phyloP scores from a whole-genome alignment of 306 rosid species.

The Cercis canadensis region DNA sequence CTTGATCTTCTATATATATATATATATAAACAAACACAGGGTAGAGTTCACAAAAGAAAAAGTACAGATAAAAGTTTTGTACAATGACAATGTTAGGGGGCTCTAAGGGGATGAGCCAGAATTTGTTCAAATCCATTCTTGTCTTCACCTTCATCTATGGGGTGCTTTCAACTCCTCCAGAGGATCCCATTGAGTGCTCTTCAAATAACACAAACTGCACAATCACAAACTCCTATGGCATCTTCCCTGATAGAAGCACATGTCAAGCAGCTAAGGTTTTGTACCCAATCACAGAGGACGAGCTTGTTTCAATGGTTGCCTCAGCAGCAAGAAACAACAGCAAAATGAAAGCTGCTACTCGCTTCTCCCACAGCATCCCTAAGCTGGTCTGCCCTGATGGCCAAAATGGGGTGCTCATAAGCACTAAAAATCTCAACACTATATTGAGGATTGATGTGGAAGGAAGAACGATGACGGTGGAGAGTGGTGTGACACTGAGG shows the following conservation, averaged over 20 bases:
- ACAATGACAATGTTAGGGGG: conserved; percentile 4
- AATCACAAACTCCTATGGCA: conserved; percentile 58
- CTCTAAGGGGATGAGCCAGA: background rate
- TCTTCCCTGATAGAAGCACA: conserved; percentile 50
- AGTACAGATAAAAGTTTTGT: background rate
- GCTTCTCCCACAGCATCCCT: conserved; percentile 57
- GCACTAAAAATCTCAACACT: conserved; percentile 50
- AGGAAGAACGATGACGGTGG: conserved; percentile 45
- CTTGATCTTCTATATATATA: too few relatives aligned
- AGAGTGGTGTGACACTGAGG: conserved; percentile 53
- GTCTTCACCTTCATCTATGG: conserved; percentile 23
- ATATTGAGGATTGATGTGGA: conserved; percentile 35
- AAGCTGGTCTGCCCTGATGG: conserved; percentile 54
- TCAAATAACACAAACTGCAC: conserved; percentile 44
- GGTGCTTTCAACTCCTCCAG: conserved; percentile 42
- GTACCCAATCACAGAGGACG: conserved; percentile 49
- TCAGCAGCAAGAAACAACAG: conserved; percentile 30
- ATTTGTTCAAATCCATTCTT: background rate
- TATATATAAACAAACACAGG: too few relatives aligned
- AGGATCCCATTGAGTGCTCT: conserved; percentile 50
- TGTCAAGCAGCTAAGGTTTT: conserved; percentile 42
- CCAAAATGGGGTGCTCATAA: conserved; percentile 52
- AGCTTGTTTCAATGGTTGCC: conserved; percentile 44
- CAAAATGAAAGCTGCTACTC: conserved; percentile 53
- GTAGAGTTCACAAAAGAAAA: too few relatives aligned